Percentiles rank a stretch among this genome's conserved stretches.
phyloP scores from a whole-genome alignment of 768 basidiomycete species.

The Pleurotus pulmonarius region DNA sequence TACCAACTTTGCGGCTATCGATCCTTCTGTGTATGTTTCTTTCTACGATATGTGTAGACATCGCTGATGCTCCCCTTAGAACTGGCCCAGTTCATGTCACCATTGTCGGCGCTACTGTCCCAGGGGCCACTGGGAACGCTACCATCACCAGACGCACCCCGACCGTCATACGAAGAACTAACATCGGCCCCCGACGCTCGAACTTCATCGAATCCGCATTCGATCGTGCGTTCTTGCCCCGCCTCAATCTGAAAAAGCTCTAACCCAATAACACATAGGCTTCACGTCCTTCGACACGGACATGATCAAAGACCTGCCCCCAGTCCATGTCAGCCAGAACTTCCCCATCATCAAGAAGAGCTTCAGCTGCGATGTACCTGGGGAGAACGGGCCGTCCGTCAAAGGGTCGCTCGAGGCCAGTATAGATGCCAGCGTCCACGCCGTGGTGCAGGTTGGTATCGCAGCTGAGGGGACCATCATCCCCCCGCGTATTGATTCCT shows the following conservation, averaged over 20 bases:
- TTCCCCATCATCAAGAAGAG: constrained; percentile 16
- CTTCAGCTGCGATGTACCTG: constrained; percentile 11
- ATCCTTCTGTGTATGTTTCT: constrained; percentile 19
- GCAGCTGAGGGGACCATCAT: constrained; percentile 19
- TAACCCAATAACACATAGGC: constrained; percentile 6
- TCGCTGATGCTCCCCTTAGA: not conserved
- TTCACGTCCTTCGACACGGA: constrained; percentile 12
- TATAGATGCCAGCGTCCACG: constrained; percentile 20
- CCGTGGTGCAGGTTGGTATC: constrained; percentile 22
- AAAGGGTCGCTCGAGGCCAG: constrained; percentile 12
- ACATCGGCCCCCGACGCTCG: not conserved
- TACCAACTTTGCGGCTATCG: constrained; percentile 30
- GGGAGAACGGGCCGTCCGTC: not conserved
- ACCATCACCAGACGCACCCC: constrained; percentile 11
- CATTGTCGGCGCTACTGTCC: constrained; percentile 12
- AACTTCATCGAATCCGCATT: not conserved
- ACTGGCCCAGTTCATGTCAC: constrained; percentile 9
- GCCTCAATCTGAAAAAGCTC: not conserved
- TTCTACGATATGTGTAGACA: not conserved
- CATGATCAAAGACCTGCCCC: constrained; percentile 12
- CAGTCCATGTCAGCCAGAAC: constrained; percentile 16
- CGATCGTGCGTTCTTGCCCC: constrained; percentile 2
- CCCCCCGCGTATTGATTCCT: constrained; percentile 25
- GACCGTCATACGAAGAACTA: constrained; percentile 11
- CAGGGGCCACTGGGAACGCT: constrained; percentile 10